These are phyloP conservation scores for Aphanocladium album DNA, from an alignment of 2,329 filamentous ascomycete genomes.

Conservation along the genomic window DNA sequence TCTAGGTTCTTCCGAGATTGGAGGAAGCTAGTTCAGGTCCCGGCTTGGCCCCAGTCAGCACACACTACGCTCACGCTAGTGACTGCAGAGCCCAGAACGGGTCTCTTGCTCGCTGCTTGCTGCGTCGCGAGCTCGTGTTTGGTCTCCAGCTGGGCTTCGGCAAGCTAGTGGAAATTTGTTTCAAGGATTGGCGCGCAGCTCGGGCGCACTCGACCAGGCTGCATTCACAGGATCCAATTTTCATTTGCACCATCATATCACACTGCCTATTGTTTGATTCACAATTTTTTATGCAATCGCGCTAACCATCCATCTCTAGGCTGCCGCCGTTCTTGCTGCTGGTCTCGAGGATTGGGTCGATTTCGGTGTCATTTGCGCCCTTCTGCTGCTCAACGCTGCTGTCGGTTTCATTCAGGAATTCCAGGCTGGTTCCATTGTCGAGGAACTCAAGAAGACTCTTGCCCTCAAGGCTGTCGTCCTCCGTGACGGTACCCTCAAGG, in stretches of 20 bases:
- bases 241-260: not conserved
- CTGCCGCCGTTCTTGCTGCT: conserved; percentile 73
- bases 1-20: not conserved
- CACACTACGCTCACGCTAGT: not conserved
- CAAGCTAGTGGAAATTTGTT: conserved; percentile 6
- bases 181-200: conserved; percentile 1
- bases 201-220: not conserved
- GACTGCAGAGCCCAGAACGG: not conserved
- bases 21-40: not conserved
- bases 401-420: conserved; percentile 89
- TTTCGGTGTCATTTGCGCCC: conserved; percentile 83
- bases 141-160: not conserved
- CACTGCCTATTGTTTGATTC: not conserved
- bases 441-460: conserved; percentile 84
- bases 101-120: not conserved
- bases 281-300: not conserved
- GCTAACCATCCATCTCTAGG: conserved; percentile 38
- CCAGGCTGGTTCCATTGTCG: conserved; percentile 85
- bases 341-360: conserved; percentile 88
- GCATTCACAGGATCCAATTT: conserved; percentile 5
- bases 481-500: conserved; percentile 69
- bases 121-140: not conserved
- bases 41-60: not conserved
- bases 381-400: conserved; percentile 76
- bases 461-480: conserved; percentile 84